These are phyloP conservation scores for Paecilomyces sp. DNA, from an alignment of 2,329 filamentous ascomycete species.

Conservation along the genomic window DNA sequence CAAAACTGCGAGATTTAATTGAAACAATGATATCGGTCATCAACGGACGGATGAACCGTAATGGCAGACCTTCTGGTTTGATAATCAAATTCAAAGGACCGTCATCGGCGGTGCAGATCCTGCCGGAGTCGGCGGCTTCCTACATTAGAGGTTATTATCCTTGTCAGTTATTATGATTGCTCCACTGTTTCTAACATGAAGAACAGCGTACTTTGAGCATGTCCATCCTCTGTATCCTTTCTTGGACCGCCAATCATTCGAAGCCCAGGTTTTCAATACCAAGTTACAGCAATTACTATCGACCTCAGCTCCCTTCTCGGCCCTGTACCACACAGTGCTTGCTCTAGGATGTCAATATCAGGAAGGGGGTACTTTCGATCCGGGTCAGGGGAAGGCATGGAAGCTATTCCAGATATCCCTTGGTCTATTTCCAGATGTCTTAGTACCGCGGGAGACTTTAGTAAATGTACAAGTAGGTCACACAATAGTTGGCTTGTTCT, in stretches of 20 bases:
- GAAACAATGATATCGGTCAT: slow-evolving; percentile 13
- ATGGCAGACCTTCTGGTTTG: not conserved
- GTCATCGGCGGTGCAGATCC: slow-evolving; percentile 6
- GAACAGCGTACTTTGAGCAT: slow-evolving; percentile 32
- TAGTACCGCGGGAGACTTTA: slow-evolving; percentile 16
- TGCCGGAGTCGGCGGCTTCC: slow-evolving; percentile 5
- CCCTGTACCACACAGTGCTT: slow-evolving; percentile 32
- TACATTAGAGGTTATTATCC: slow-evolving; percentile 7
- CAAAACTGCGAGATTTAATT: slow-evolving; percentile 14
- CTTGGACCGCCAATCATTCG: slow-evolving; percentile 30
- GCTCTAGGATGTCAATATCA: slow-evolving; percentile 33
- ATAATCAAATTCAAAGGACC: slow-evolving; percentile 11
- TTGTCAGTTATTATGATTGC: slow-evolving; percentile 3
- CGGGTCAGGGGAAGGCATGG: slow-evolving; percentile 33
- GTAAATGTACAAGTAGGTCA: slow-evolving; percentile 12
- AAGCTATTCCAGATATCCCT: slow-evolving; percentile 32
- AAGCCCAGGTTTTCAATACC: slow-evolving; percentile 19
- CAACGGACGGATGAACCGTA: slow-evolving; percentile 9
- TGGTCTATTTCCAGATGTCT: slow-evolving; percentile 26
- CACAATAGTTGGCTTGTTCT: not conserved
- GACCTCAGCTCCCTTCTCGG: slow-evolving; percentile 25
- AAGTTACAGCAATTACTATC: slow-evolving; percentile 17
- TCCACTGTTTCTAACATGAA: not conserved
- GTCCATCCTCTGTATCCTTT: slow-evolving; percentile 37
- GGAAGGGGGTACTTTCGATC: slow-evolving; percentile 31